Evolutionary conservation across 495 filamentous ascomycete species (phyloP).

Genomic region (Tricharina praecox): DNA sequence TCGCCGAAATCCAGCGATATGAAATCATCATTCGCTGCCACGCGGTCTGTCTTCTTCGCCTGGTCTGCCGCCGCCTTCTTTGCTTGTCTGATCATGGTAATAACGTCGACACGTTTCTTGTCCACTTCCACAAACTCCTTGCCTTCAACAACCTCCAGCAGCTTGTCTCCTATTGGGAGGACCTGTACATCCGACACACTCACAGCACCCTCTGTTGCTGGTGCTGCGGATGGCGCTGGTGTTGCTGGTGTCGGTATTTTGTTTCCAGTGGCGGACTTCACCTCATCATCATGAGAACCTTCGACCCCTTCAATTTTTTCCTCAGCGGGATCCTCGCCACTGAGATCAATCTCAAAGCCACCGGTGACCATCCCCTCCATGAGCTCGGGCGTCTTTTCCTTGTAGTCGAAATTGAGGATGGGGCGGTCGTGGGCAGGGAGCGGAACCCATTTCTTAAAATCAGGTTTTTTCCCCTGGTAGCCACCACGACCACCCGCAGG

Average conservation of each 20-base stretch:
- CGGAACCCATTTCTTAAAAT: conserved; percentile 9
- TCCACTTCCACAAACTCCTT: conserved; percentile 6
- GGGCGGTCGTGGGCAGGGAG: conserved; percentile 26
- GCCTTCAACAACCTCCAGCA: conserved; percentile 2
- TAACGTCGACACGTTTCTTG: conserved; percentile 15
- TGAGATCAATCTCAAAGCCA: conserved; percentile 3
- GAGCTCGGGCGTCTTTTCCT: conserved; percentile 25
- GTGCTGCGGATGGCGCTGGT: too few relatives aligned
- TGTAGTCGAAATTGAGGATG: conserved; percentile 22
- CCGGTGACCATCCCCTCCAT: conserved; percentile 20
- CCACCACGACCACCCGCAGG: conserved; percentile 12
- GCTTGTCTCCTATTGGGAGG: too few relatives aligned
- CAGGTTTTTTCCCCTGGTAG: too few relatives aligned
- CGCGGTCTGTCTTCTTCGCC: conserved; percentile 21
- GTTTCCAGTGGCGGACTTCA: too few relatives aligned
- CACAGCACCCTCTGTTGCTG: too few relatives aligned
- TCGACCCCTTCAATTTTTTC: too few relatives aligned
- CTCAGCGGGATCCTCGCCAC: not conserved
- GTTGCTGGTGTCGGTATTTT: too few relatives aligned
- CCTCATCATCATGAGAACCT: too few relatives aligned
- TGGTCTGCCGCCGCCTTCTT: conserved; percentile 27
- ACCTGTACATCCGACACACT: too few relatives aligned
- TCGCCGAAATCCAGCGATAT: conserved; percentile 34
- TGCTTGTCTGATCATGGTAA: conserved; percentile 28
- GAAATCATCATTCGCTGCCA: conserved; percentile 30